Evolutionary conservation across 768 basidiomycete species (phyloP).

Genomic region (Xerocomus spinulosus): DNA sequence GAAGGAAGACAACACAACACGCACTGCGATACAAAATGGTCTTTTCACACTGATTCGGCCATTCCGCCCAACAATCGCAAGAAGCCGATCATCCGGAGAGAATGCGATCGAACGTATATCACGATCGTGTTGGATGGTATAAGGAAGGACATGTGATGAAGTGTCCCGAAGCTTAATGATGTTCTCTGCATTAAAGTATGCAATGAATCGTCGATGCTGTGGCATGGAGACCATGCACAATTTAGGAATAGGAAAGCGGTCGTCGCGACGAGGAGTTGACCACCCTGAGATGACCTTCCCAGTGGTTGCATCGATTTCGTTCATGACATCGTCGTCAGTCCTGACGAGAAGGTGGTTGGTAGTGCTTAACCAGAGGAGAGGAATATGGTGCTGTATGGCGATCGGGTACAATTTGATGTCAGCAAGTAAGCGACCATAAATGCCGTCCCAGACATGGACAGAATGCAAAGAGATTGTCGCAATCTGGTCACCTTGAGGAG

Average conservation of each 20-base stretch:
- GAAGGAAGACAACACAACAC: no score
- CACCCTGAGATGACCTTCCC: not conserved
- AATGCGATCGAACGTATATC: no score
- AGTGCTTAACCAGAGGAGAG: not conserved
- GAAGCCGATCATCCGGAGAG: no score
- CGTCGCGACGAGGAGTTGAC: no score
- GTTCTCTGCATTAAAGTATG: not conserved
- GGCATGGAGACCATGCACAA: constrained; percentile 5
- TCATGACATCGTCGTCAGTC: not conserved
- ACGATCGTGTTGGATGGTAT: no score
- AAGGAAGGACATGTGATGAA: no score
- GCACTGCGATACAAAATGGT: no score
- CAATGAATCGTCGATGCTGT: not conserved
- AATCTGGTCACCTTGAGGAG: no score
- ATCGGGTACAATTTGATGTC: not conserved
- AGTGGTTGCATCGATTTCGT: not conserved
- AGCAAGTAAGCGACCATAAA: not conserved
- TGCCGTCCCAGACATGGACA: not conserved
- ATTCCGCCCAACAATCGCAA: no score
- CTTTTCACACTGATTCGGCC: no score
- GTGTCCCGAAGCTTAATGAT: not conserved
- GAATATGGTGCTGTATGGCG: not conserved
- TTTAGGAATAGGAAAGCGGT: not conserved
- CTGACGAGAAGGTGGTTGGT: constrained; percentile 2
- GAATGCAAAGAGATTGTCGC: not conserved